Conservation (phyloP, 805 yeast species). For the Dipodascus albidus region DNA sequence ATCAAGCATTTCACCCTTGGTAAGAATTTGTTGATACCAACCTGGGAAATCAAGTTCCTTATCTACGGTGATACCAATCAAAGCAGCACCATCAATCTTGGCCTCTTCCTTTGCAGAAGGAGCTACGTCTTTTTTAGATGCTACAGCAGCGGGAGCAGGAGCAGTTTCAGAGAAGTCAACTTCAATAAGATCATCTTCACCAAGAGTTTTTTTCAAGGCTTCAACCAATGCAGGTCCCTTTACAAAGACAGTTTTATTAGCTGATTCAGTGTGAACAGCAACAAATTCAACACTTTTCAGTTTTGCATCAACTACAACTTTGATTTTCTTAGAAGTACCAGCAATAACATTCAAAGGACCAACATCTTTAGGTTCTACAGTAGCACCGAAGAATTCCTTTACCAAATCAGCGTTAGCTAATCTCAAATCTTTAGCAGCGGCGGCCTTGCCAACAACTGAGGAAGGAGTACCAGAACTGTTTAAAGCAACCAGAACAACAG, state of each 20-base stretch:
- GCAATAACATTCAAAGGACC: constrained; percentile 23
- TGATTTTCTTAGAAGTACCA: constrained; percentile 45
- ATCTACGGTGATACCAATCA: constrained; percentile 93
- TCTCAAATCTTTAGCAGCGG: constrained; percentile 74
- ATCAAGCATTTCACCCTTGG: constrained; percentile 97
- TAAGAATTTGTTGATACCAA: constrained; percentile 94
- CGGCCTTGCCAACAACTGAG: constrained; percentile 49
- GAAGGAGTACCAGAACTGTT: constrained; percentile 61
- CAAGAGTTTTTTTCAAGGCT: constrained; percentile 37
- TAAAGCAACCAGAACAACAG: constrained; percentile 70
- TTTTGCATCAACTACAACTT: constrained; percentile 45
- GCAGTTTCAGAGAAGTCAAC: constrained; percentile 27
- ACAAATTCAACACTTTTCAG: constrained; percentile 27
- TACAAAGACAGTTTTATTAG: constrained; percentile 26
- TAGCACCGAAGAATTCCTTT: constrained; percentile 40
- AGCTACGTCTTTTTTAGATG: constrained; percentile 25
- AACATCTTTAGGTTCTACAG: constrained; percentile 34
- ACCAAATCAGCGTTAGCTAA: constrained; percentile 77
- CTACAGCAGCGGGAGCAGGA: constrained; percentile 32
- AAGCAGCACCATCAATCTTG: constrained; percentile 69
- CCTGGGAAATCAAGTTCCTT: constrained; percentile 86
- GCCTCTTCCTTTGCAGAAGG: constrained; percentile 28
- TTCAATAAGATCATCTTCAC: constrained; percentile 30
- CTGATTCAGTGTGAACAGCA: constrained; percentile 21
- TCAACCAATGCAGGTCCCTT: constrained; percentile 28